Percentiles rank a stretch among this genome's conserved stretches.
Evolutionary conservation across 2,329 filamentous ascomycete species (phyloP).

Genomic region (Verticillium dahliae): DNA sequence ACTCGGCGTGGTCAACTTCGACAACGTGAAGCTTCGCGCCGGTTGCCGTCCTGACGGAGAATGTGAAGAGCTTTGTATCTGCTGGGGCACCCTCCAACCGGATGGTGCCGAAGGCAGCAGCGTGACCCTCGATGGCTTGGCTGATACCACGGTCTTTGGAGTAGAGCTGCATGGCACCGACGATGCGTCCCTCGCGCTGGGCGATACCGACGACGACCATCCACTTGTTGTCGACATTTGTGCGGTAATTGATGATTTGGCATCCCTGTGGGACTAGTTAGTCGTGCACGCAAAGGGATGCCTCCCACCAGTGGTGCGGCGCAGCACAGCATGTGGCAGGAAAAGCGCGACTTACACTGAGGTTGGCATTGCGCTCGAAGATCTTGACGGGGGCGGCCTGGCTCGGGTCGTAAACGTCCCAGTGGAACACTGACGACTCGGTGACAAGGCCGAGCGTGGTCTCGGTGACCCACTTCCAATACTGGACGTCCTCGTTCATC

Average conservation of each 20-base stretch:
- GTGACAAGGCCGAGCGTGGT: slow-evolving; percentile 84
- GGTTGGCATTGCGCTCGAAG: slow-evolving; percentile 89
- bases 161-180: slow-evolving; percentile 95
- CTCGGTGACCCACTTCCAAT: slow-evolving; percentile 99
- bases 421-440: slow-evolving; percentile 87
- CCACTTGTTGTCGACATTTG: slow-evolving; percentile 95
- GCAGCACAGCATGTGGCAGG: not conserved
- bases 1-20: slow-evolving; percentile 88
- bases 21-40: slow-evolving; percentile 96
- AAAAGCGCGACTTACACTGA: slow-evolving; percentile 56
- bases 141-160: slow-evolving; percentile 94
- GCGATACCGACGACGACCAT: slow-evolving; percentile 97
- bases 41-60: slow-evolving; percentile 82
- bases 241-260: slow-evolving; percentile 99
- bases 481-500: slow-evolving; percentile 95
- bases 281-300: not conserved
- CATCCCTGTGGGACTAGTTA: slow-evolving; percentile 55
- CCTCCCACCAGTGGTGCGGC: not conserved
- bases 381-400: slow-evolving; percentile 79
- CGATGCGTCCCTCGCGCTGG: slow-evolving; percentile 85
- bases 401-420: slow-evolving; percentile 86
- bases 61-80: slow-evolving; percentile 94
- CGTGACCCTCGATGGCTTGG: slow-evolving; percentile 96
- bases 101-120: slow-evolving; percentile 86
- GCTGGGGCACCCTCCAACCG: slow-evolving; percentile 81